These are phyloP conservation scores for Baorangia bicolor DNA, from an alignment of 768 basidiomycete genomes.

Conservation along the genomic window DNA sequence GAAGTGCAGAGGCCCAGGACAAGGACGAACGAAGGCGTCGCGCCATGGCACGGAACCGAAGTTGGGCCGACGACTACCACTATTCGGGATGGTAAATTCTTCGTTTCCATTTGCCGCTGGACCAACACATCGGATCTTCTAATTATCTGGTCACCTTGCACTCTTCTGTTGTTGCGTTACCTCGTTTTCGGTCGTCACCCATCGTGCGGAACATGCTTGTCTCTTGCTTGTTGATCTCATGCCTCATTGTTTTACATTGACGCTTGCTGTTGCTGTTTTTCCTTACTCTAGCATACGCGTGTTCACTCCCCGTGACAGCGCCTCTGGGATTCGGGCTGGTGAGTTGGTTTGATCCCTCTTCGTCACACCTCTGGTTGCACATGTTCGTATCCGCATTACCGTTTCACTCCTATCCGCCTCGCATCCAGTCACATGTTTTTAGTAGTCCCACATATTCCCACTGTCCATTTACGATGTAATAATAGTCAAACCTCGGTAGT, in stretches of 20 bases:
- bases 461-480: constrained; percentile 36
- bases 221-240: constrained; percentile 18
- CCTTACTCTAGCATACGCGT: constrained; percentile 18
- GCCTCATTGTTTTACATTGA: constrained; percentile 7
- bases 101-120: constrained; percentile 1
- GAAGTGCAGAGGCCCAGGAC: constrained; percentile 31
- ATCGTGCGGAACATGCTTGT: constrained; percentile 21
- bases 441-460: constrained; percentile 25
- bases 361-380: constrained; percentile 20
- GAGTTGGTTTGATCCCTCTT: constrained; percentile 14
- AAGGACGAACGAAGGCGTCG: constrained; percentile 42
- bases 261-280: constrained; percentile 11
- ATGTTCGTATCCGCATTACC: constrained; percentile 12
- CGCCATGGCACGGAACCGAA: constrained; percentile 59
- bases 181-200: constrained; percentile 16
- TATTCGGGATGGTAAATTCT: constrained; percentile 55
- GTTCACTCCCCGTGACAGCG: constrained; percentile 6
- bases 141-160: constrained; percentile 25
- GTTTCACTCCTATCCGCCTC: constrained; percentile 5
- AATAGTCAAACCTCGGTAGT: constrained; percentile 31
- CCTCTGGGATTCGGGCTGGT: constrained; percentile 12
- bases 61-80: constrained; percentile 71
- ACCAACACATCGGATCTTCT: constrained; percentile 19
- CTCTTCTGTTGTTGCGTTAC: constrained; percentile 17
- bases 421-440: constrained; percentile 26